These are phyloP conservation scores for Cucurbita moschata DNA, from an alignment of 306 rosid genomes.

Conservation along the genomic window DNA sequence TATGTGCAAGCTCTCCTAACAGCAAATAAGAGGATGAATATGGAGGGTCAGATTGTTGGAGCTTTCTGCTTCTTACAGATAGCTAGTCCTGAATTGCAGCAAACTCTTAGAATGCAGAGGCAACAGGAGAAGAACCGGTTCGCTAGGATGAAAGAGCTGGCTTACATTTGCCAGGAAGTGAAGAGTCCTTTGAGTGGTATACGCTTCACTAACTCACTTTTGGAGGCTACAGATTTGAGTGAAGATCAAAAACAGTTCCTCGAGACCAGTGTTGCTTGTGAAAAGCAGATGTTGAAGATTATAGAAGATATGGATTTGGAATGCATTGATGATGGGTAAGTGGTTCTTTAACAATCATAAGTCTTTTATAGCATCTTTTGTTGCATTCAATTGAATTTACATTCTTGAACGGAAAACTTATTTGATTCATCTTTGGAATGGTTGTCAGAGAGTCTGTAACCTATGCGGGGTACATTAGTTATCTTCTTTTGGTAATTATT, in stretches of 20 bases:
- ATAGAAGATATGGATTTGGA: constrained; percentile 61
- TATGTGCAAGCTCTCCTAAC: constrained; percentile 75
- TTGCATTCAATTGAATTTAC: not conserved
- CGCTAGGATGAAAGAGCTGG: constrained; percentile 82
- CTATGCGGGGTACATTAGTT: not conserved
- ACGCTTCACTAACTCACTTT: constrained; percentile 82
- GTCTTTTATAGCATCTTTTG: not conserved
- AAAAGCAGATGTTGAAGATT: constrained; percentile 82
- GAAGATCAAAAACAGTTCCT: constrained; percentile 88
- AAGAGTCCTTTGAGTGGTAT: constrained; percentile 86
- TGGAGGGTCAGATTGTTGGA: constrained; percentile 68
- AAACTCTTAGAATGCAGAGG: constrained; percentile 58
- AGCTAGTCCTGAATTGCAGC: constrained; percentile 77
- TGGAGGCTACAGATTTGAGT: constrained; percentile 73
- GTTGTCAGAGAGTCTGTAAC: not conserved
- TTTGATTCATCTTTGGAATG: not conserved
- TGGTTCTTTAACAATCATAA: constrained; percentile 3
- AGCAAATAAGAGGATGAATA: constrained; percentile 76
- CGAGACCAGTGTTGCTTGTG: constrained; percentile 88
- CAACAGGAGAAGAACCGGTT: constrained; percentile 65
- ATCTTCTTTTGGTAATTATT: not conserved
- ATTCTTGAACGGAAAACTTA: not conserved
- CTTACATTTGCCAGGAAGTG: constrained; percentile 88
- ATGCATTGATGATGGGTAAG: constrained; percentile 77
- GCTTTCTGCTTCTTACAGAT: constrained; percentile 96